Evolutionary conservation across 805 yeast genomes (phyloP), one percentile per base, ranked within the genome.

Genomic region (Myxozyma neglecta): DNA sequence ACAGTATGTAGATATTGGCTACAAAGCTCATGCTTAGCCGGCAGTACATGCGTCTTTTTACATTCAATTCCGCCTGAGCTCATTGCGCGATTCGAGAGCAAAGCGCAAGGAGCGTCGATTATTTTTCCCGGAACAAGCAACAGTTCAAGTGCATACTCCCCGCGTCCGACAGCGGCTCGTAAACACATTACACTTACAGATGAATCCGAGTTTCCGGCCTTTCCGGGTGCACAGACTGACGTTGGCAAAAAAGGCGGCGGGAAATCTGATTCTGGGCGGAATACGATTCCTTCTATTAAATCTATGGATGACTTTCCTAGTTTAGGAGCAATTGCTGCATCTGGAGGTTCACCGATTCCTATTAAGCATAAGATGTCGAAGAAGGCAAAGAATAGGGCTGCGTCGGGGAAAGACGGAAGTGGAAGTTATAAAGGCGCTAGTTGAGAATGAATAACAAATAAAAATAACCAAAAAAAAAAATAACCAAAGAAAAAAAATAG

Each of bases 1-100:
- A 70, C 79, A 29, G 74, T 77, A 8, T 80, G 83, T 60, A 71
- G 80, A 35, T 81, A 76, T 67, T 80, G 83, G 83, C 69, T 80
- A 6, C 76, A 75, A 42, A 80, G 81, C 1, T 69, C 71, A 10
- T 80, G 83, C 63, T 53, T 76, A 6, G 79, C 80, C 6, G 83
- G 82, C 9, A 76, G 73, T 9, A 57, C 61, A 1, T 80, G 83
- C 66, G 67, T 69, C 42, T 80, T 79, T 63, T 68, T 76, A 51
- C 83, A 80, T 62, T 70, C 72, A 20, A 66, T 77, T 7, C 79
- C 80, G 3, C 63, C 61, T 1, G 66, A 64, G 29, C 46, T 73
- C 7, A 53, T 68, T 16, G 63, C 57, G 7, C 53, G 63, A 5
- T 50, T 61, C 9, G 60, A 50, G 32, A 45, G 49, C 24, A 52